Evolutionary conservation across 352 stramenopile species (phyloP).

Genomic region (Phytopythium oedochilum): DNA sequence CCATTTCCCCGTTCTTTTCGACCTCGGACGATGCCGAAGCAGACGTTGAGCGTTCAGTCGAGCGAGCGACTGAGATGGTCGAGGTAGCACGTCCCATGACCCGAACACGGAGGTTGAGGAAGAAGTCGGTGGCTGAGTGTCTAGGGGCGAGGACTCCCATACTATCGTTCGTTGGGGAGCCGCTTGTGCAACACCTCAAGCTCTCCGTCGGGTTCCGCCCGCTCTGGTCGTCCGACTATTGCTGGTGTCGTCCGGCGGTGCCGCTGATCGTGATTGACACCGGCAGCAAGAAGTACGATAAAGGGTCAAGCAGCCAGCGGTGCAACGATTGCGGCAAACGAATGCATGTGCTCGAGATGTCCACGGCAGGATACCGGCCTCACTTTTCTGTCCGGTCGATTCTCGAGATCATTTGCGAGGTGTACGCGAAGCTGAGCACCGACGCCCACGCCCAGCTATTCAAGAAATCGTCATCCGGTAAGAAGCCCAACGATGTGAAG

Average conservation of each 20-base stretch:
- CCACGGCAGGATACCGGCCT: conserved; percentile 22
- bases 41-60: neutral
- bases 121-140: conserved; percentile 8
- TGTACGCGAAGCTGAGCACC: conserved; percentile 40
- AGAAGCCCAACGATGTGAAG: neutral
- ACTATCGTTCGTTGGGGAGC: conserved; percentile 11
- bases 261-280: conserved; percentile 13
- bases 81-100: neutral
- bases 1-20: neutral
- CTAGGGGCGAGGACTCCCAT: neutral
- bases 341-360: conserved; percentile 29
- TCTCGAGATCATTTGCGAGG: conserved; percentile 46
- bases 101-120: neutral
- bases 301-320: conserved; percentile 5
- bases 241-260: conserved; percentile 32
- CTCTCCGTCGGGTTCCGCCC: conserved; percentile 35
- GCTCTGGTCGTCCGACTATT: conserved; percentile 53
- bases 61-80: neutral
- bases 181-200: conserved; percentile 31
- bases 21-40: neutral
- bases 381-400: conserved; percentile 52
- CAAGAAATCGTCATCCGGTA: conserved; percentile 19
- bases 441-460: conserved; percentile 39
- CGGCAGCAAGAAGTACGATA: neutral
- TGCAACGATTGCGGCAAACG: conserved; percentile 18